These are phyloP conservation scores for Paraleonurus japonicus DNA, from an alignment of 257 asterid genomes.

Conservation along the genomic window DNA sequence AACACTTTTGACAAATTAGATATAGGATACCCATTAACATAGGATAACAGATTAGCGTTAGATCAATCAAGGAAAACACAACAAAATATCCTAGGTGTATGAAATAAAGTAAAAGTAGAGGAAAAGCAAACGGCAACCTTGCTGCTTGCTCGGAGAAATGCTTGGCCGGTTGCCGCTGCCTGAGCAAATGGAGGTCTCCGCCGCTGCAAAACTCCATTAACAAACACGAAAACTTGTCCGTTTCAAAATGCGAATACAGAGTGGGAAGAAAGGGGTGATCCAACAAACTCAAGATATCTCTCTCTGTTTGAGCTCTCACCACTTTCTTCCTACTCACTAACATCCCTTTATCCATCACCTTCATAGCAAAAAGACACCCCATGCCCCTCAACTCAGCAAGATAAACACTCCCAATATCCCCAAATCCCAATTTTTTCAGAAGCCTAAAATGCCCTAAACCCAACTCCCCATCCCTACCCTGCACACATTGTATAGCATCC, in stretches of 20 bases:
- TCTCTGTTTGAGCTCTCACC: slow-evolving; percentile 81
- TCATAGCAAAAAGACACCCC: slow-evolving; percentile 78
- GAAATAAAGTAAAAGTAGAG: too few relatives aligned
- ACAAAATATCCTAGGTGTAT: too few relatives aligned
- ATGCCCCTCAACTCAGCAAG: slow-evolving; percentile 72
- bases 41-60: background rate
- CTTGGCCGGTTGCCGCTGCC: slow-evolving; percentile 83
- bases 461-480: slow-evolving; percentile 54
- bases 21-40: background rate
- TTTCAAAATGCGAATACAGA: slow-evolving; percentile 80
- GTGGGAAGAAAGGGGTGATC: slow-evolving; percentile 95
- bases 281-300: slow-evolving; percentile 68
- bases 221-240: slow-evolving; percentile 83
- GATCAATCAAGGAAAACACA: background rate
- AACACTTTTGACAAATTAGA: too few relatives aligned
- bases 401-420: slow-evolving; percentile 92
- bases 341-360: slow-evolving; percentile 89
- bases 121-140: slow-evolving; percentile 40
- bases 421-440: slow-evolving; percentile 83
- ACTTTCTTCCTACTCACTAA: slow-evolving; percentile 74
- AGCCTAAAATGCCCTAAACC: slow-evolving; percentile 80
- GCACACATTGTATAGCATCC: slow-evolving; percentile 68
- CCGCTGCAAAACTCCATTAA: slow-evolving; percentile 96
- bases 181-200: slow-evolving; percentile 87
- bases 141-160: slow-evolving; percentile 87